Percentiles rank a stretch among this genome's conserved stretches.
Evolutionary conservation across 768 basidiomycete genomes (phyloP).

Genomic region (Lactarius indigo): DNA sequence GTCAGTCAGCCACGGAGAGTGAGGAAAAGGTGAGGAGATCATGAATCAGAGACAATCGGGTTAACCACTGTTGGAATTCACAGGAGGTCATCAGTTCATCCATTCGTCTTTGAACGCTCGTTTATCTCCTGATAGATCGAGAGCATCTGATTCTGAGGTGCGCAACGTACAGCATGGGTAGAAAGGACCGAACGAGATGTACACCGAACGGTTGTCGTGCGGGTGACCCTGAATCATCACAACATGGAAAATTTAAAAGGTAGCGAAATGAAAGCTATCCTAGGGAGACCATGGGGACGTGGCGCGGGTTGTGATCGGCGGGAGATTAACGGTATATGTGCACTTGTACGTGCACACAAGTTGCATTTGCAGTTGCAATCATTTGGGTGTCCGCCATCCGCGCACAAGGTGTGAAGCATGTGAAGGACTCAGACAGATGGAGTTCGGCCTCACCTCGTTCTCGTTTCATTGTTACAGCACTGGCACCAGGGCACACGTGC

Average conservation of each 20-base stretch:
- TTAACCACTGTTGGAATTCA: not conserved
- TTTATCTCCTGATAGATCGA: not conserved
- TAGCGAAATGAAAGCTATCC: not conserved
- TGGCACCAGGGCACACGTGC: no score
- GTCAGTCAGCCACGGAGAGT: not conserved
- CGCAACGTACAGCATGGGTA: not conserved
- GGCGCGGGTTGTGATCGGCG: not conserved
- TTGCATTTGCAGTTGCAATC: not conserved
- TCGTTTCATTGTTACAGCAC: no score
- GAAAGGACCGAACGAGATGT: not conserved
- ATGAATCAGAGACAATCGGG: not conserved
- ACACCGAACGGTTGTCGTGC: not conserved
- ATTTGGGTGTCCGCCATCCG: not conserved
- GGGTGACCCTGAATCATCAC: not conserved
- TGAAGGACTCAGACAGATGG: no score
- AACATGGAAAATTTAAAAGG: not conserved
- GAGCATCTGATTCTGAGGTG: not conserved
- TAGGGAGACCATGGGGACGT: not conserved
- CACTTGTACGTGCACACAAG: not conserved
- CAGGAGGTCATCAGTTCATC: not conserved
- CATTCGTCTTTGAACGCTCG: not conserved
- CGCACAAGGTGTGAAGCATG: no score
- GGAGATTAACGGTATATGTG: not conserved
- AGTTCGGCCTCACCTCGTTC: no score
- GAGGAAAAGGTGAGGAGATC: not conserved